These are phyloP conservation scores for Neonectria ditissima DNA, from an alignment of 2,329 filamentous ascomycete genomes.

Conservation along the genomic window DNA sequence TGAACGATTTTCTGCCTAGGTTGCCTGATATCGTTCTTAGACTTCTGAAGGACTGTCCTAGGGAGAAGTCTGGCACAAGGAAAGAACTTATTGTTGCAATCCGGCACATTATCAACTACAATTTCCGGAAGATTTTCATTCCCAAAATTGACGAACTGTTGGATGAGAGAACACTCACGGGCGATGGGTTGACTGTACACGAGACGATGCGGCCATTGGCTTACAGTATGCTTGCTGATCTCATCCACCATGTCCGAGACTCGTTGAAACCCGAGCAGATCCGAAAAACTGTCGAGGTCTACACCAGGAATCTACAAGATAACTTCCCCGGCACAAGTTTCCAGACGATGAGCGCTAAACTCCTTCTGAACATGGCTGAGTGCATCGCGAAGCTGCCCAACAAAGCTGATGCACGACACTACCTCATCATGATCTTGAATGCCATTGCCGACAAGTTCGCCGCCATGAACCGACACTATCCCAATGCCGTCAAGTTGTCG, in stretches of 20 bases:
- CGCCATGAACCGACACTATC: conserved; percentile 96
- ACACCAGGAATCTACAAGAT: conserved; percentile 95
- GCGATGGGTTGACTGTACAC: conserved; percentile 95
- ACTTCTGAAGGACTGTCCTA: conserved; percentile 90
- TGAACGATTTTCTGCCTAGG: conserved; percentile 87
- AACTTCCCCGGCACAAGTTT: conserved; percentile 98
- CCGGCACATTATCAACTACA: conserved; percentile 98
- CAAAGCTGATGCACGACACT: conserved; percentile 94
- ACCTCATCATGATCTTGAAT: conserved; percentile 96
- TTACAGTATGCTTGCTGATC: conserved; percentile 97
- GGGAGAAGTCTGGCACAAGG: conserved; percentile 91
- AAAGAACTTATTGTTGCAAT: conserved; percentile 98
- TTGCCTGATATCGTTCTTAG: conserved; percentile 92
- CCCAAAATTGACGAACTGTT: conserved; percentile 94
- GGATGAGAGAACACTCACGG: conserved; percentile 93
- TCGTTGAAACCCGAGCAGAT: conserved; percentile 92
- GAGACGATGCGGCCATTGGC: conserved; percentile 95
- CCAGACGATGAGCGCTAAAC: conserved; percentile 98
- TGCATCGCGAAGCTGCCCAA: conserved; percentile 94
- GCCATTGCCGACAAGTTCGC: conserved; percentile 99
- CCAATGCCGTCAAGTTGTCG: conserved; percentile 93
- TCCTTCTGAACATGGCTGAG: conserved; percentile 97
- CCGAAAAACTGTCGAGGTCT: conserved; percentile 94
- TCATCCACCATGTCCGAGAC: conserved; percentile 97
- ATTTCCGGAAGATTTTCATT: conserved; percentile 94